phyloP scores from a whole-genome alignment of 106 monocot species.

The Platanthera zijinensis region DNA sequence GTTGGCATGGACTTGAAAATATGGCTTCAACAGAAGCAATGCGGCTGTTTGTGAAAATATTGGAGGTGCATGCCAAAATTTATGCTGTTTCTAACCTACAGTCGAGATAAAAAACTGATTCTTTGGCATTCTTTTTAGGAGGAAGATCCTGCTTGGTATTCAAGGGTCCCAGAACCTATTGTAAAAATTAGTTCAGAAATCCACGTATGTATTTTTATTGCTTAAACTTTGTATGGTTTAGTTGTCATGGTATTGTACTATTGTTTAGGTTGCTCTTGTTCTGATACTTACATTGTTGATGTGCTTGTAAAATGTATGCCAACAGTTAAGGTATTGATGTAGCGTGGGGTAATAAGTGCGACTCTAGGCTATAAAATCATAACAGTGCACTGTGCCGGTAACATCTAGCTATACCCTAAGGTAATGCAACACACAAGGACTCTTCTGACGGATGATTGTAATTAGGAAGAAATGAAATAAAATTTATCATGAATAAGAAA shows the following conservation, averaged over 20 bases:
- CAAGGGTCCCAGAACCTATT: conserved; percentile 51
- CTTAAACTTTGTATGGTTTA: not conserved
- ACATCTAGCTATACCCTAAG: no score
- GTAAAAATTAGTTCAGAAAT: conserved; percentile 54
- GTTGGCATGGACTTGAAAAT: conserved; percentile 98
- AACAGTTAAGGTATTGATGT: not conserved
- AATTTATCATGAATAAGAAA: no score
- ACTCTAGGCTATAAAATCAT: no score
- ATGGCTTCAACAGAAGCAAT: conserved; percentile 97
- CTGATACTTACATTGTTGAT: not conserved
- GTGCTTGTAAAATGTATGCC: not conserved
- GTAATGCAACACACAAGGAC: no score
- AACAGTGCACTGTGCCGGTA: no score
- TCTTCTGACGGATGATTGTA: no score
- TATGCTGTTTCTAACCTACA: not conserved
- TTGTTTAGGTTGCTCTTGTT: not conserved
- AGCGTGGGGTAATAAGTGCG: no score
- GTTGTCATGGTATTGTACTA: not conserved
- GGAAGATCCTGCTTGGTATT: conserved; percentile 97
- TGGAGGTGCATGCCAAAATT: conserved; percentile 51
- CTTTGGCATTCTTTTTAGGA: conserved; percentile 46
- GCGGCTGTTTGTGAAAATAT: conserved; percentile 95
- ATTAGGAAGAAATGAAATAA: no score
- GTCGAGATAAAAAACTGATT: conserved; percentile 7
- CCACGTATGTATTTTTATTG: conserved; percentile 38